Evolutionary conservation across 2,329 filamentous ascomycete species (phyloP), one percentile per base, ranked within the genome.

Genomic region (Triangularia setosa): DNA sequence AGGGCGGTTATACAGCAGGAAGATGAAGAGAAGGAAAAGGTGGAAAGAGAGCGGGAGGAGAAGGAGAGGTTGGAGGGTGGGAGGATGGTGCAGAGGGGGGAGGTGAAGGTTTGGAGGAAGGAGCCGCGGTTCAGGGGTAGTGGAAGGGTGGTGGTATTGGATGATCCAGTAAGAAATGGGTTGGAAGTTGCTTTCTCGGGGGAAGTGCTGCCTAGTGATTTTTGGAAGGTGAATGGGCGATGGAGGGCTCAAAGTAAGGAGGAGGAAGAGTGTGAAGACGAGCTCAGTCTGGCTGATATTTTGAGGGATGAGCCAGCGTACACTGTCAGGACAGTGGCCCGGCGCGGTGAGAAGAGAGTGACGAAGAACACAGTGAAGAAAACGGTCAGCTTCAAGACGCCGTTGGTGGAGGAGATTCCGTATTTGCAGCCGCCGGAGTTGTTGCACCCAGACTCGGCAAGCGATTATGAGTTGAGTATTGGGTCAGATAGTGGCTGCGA

Each of bases 401-500:
- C 60, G 12, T 21, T 40, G 3, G 28, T 61, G 16, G 60, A 56
- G 21, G 48, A 55, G 3, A 61, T 30, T 16, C 30, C 9, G 23
- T n/a, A 25, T 18, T 35, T 48, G 18, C 40, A 30, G 11, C 23
- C 24, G 14, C 33, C 57, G 21, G 21, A 24, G 4, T 16, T 55
- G 14, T 14, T 28, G 4, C 23, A n/a, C 6, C 52, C 24, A 12
- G 24, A 27, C 7, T 25, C 52, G 54, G 35, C n/a, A 21, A 30
- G n/a, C 16, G 23, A 16, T 14, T 18, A 58, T 57, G 40, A 33
- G 25, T 16, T 55, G 21, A 55, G 52, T 16, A 2, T 64, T 59
- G 5, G 61, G 56, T 56, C 60, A 33, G 58, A 61, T 9, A 61
- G 56, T 8, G 40, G 25, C 1, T 56, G 58, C 4, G 65, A 63